Conservation (phyloP, 1,284 basidiomycete genomes). For the Ceratobasidium sp. region DNA sequence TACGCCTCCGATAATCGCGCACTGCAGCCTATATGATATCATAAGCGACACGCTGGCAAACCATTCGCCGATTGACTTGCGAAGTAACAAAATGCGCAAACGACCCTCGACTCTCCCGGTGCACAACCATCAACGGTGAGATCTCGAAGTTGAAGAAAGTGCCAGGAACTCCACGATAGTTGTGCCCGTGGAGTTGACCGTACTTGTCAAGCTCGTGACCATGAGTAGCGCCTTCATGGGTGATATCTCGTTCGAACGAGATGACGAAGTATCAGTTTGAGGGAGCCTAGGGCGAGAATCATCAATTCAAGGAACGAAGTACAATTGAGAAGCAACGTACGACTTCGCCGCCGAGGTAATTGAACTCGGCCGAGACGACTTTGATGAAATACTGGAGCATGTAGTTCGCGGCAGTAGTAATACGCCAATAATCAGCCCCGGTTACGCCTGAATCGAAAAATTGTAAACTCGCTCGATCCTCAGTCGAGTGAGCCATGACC, state of each 20-base stretch:
- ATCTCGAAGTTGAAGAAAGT: slow-evolving; percentile 98
- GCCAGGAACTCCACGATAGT: slow-evolving; percentile 80
- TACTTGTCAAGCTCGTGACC: slow-evolving; percentile 69
- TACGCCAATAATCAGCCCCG: slow-evolving; percentile 21
- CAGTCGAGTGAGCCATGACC: slow-evolving; percentile 72
- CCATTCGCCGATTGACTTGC: slow-evolving; percentile 65
- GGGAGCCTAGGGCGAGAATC: slow-evolving; percentile 67
- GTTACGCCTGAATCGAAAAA: slow-evolving; percentile 5
- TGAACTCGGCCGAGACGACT: slow-evolving; percentile 93
- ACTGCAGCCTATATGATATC: slow-evolving; percentile 84
- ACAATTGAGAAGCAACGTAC: slow-evolving; percentile 62
- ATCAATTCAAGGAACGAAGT: not conserved
- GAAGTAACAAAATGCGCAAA: slow-evolving; percentile 98
- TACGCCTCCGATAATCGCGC: slow-evolving; percentile 97
- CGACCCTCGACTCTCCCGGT: slow-evolving; percentile 89
- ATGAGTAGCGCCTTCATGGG: slow-evolving; percentile 63
- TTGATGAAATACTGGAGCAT: slow-evolving; percentile 99
- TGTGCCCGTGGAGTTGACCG: slow-evolving; percentile 86
- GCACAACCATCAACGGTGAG: slow-evolving; percentile 94
- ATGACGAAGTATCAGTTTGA: slow-evolving; percentile 95
- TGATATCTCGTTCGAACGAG: slow-evolving; percentile 93
- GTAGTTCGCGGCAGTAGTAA: slow-evolving; percentile 80
- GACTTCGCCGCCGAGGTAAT: slow-evolving; percentile 79
- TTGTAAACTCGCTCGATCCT: slow-evolving; percentile 41
- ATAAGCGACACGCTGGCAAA: too few relatives aligned